These are phyloP conservation scores for Murraya paniculata DNA, from an alignment of 345 rosid genomes.

Conservation along the genomic window DNA sequence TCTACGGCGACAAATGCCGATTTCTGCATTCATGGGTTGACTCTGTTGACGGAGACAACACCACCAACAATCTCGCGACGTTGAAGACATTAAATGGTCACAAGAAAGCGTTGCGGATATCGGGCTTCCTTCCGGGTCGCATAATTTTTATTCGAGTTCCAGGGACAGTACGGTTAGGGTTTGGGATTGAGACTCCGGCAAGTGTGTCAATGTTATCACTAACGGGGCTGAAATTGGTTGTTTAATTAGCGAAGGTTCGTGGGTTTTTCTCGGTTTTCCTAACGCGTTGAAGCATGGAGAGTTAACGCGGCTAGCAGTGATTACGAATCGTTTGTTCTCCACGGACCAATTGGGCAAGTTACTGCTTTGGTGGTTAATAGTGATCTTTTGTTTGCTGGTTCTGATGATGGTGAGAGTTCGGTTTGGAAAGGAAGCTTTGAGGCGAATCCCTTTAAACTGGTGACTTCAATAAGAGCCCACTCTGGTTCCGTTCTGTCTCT, in stretches of 20 bases:
- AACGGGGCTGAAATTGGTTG: neutral
- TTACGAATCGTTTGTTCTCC: neutral
- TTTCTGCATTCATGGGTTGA: neutral
- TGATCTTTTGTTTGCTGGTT: neutral
- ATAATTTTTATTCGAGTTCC: slow-evolving; percentile 7
- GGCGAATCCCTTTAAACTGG: neutral
- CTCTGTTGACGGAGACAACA: neutral
- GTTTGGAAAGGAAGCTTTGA: slow-evolving; percentile 1
- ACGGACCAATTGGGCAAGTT: neutral
- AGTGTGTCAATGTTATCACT: neutral
- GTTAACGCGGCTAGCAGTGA: neutral
- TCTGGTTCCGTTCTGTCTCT: neutral
- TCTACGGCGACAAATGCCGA: neutral
- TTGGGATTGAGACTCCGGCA: slow-evolving; percentile 8
- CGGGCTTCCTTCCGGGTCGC: slow-evolving; percentile 16
- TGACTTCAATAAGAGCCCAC: neutral
- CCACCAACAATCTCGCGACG: neutral
- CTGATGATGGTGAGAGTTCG: neutral
- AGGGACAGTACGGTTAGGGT: slow-evolving; percentile 8
- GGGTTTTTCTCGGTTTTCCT: neutral
- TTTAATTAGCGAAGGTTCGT: neutral
- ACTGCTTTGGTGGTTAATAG: neutral
- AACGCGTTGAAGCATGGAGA: neutral
- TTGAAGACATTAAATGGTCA: neutral
- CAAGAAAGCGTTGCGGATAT: neutral